A percentile compares a stretch with the other conserved stretches of the same genome.
Conservation (phyloP, 306 rosid species). For the Cercis canadensis region DNA sequence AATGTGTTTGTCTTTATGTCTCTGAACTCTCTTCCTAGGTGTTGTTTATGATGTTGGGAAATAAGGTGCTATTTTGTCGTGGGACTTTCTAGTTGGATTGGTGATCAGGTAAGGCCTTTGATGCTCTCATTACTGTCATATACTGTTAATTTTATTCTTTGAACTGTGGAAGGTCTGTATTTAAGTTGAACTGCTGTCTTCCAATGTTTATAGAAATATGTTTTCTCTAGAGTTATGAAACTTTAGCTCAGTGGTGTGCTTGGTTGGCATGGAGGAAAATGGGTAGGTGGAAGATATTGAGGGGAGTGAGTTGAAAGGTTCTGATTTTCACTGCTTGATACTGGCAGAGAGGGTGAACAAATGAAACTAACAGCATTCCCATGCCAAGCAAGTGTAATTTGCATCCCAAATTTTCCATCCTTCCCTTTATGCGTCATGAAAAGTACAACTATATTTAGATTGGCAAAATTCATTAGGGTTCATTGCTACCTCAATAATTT, state of each 20-base stretch:
- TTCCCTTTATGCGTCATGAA: neutral
- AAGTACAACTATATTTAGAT: neutral
- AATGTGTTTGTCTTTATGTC: neutral
- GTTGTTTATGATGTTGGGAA: conserved; percentile 21
- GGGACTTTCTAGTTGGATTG: conserved; percentile 35
- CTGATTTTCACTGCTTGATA: too few relatives aligned
- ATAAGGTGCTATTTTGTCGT: conserved; percentile 32
- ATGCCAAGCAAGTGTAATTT: too few relatives aligned
- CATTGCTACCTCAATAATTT: too few relatives aligned
- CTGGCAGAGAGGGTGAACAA: too few relatives aligned
- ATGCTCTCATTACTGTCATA: neutral
- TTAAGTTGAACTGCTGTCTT: neutral
- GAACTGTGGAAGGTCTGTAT: neutral
- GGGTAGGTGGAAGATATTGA: too few relatives aligned
- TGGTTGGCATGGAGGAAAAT: too few relatives aligned
- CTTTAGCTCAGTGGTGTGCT: neutral
- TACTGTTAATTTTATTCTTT: conserved; percentile 8
- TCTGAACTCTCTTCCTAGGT: conserved; percentile 10
- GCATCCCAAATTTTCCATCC: too few relatives aligned
- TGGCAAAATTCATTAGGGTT: neutral
- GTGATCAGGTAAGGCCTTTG: conserved; percentile 37
- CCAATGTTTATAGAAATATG: neutral
- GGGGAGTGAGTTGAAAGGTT: too few relatives aligned
- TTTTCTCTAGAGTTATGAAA: neutral
- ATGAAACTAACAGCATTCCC: too few relatives aligned